Base-by-base conservation (phyloP, 73 alveolate species). In the Stentor coeruleus region DNA sequence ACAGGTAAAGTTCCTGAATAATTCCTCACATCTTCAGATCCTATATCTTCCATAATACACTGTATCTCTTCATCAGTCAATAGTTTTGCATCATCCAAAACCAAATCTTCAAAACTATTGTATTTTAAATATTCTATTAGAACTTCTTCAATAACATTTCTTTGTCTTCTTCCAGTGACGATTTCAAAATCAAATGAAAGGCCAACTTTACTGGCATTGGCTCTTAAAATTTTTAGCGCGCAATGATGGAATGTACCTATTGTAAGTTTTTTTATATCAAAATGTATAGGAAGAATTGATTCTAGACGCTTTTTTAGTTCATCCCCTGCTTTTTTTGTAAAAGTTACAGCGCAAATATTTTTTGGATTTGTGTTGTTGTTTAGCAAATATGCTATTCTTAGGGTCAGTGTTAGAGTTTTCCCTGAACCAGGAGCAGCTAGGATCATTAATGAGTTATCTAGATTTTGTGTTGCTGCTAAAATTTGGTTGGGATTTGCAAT, bases 361-460 rank as follows among this genome's bases (percentile, higher is more conserved):
- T 58, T 26, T 38, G 89, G 89, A 15, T 37, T 35, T 3, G 73
- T 73, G 42, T 83, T 74, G 75, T 66, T 38, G 11, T 59, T 26
- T 35, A 90, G 58, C 20, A 92, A 87, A 80, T 86, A 89, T 20
- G 83, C 89, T 30, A 85, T 84, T 81, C 91, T 92, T 55, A 57
- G 30, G 85, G 88, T 92, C 81, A 92, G 81, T 28, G 91, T 92
- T 42, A 60, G 79, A 37, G 97, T 92, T 81, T 92, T 92, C 11
- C 97, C 97, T 3, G 95, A 81, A 26, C 97, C 97, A 4, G 93
- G 95, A 41, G 95, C 97, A 1, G 97, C 92, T 28, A 86, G 39
- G 15, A 92, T 83, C 66, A 92, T 39, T 75, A 74, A 81, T 79
- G 95, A 92, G 35, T 76, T 37, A 35, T 84, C 85, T 3, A 58